Evolutionary conservation across 148 eudicot species (phyloP), one percentile per base, ranked within the genome.

Genomic region (Rhododendron henanense): DNA sequence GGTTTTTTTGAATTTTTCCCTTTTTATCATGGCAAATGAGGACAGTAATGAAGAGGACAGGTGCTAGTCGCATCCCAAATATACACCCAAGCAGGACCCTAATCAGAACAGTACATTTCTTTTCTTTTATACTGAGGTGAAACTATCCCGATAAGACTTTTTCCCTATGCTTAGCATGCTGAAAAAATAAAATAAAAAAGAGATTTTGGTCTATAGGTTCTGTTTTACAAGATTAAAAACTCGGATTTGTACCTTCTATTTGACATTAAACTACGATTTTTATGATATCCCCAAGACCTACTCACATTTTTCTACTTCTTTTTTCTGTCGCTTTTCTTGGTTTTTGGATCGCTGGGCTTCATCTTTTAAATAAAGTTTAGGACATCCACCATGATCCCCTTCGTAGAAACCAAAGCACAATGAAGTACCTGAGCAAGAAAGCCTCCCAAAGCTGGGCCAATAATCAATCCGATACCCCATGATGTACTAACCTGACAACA

Each of bases 371-470:
- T 50, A 21, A 33, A 48, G 21, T 31, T 6, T 48, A 15, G 18
- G 51, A 35, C 63, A 84, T 47, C 25, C 41, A 83, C 76, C 76
- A 2, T 67, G 23, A 9, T 67, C 33, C 79, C 45, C 18, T 19
- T 6, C 10, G 16, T 31, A 28, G 18, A 63, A 45, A 19, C 33
- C 78, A 35, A 76, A 28, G 7, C 19, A n/a, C 23, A 31, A 1
- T 48, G 23, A 82, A 71, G 63, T 90, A 95, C 99, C 97, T 95
- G 99, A 63, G 99, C 95, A 84, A 97, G 98, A 84, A 91, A 90
- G 31, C 99, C 99, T 89, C 98, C 99, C 83, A 95, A 85, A 76
- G 96, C 94, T 51, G 99, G 99, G 53, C 98, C 99, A 87, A 95
- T 88, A 45, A 97, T 92, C 91, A 97, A 89, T 85, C 99, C 99